These are phyloP conservation scores for Phaeodactylum tricornutum DNA, from an alignment of 108 stramenopile species.

Conservation along the genomic window DNA sequence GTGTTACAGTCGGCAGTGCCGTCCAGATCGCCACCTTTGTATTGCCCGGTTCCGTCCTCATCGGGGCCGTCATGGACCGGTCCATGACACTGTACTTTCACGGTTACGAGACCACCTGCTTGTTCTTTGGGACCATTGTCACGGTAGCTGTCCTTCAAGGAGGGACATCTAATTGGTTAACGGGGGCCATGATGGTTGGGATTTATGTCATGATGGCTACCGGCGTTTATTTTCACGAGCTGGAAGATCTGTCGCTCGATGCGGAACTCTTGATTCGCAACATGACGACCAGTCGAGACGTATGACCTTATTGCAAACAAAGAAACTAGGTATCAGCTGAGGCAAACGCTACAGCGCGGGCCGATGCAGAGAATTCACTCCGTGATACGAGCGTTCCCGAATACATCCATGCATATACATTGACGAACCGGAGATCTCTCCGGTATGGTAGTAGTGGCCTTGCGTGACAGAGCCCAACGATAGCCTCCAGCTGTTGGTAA, in stretches of 20 bases:
- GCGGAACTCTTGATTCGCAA: constrained; percentile 23
- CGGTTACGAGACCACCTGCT: constrained; percentile 79
- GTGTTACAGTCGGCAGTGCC: constrained; percentile 91
- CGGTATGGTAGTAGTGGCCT: no score
- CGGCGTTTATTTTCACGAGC: constrained; percentile 79
- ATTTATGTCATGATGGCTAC: constrained; percentile 79
- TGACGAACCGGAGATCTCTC: no score
- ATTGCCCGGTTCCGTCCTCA: constrained; percentile 85
- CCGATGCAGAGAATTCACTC: no score
- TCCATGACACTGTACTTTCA: constrained; percentile 81
- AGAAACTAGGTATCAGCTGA: no score
- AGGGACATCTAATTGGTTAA: constrained; percentile 82
- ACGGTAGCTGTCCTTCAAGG: constrained; percentile 77
- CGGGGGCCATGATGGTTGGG: constrained; percentile 57
- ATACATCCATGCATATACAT: no score
- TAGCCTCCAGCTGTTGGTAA: no score
- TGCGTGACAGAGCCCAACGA: no score
- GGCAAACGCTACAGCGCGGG: no score
- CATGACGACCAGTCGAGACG: no score
- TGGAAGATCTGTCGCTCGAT: constrained; percentile 59
- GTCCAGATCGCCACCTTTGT: constrained; percentile 95
- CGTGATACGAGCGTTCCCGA: no score
- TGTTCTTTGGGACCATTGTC: constrained; percentile 62
- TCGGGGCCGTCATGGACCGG: constrained; percentile 84
- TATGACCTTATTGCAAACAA: no score